phyloP scores from a whole-genome alignment of 2,329 filamentous ascomycete species.

The Orbilia quercus region DNA sequence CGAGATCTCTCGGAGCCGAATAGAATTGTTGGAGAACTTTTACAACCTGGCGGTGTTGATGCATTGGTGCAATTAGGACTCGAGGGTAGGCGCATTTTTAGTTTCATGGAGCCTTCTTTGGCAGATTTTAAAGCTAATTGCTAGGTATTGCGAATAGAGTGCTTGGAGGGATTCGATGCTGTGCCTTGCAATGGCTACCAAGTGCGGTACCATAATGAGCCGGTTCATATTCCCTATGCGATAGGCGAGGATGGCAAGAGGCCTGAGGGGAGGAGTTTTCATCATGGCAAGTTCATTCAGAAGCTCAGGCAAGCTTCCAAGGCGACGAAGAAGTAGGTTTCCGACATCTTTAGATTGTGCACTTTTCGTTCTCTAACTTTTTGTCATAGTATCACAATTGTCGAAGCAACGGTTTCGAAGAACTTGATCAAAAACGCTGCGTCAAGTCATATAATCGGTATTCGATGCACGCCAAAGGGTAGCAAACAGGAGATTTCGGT shows the following conservation, averaged over 20 bases:
- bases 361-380: slow-evolving; percentile 23
- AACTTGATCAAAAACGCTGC: slow-evolving; percentile 77
- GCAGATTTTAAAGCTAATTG: background rate
- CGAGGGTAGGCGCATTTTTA: slow-evolving; percentile 61
- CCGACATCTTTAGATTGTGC: background rate
- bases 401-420: slow-evolving; percentile 83
- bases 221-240: slow-evolving; percentile 79
- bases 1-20: slow-evolving; percentile 90
- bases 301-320: slow-evolving; percentile 78
- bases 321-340: slow-evolving; percentile 72
- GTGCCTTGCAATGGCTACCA: slow-evolving; percentile 86
- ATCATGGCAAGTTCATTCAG: slow-evolving; percentile 92
- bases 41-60: slow-evolving; percentile 89
- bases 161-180: slow-evolving; percentile 88
- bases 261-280: slow-evolving; percentile 83
- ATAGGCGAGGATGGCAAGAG: slow-evolving; percentile 68
- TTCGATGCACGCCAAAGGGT: slow-evolving; percentile 63
- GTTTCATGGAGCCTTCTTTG: slow-evolving; percentile 4
- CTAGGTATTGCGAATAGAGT: slow-evolving; percentile 66
- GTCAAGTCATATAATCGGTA: slow-evolving; percentile 80
- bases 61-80: slow-evolving; percentile 85
- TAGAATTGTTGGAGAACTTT: slow-evolving; percentile 92
- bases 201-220: slow-evolving; percentile 80
- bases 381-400: slow-evolving; percentile 73
- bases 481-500: slow-evolving; percentile 61